Conservation (phyloP, 805 yeast species). For the Komagataella kurtzmanii region DNA sequence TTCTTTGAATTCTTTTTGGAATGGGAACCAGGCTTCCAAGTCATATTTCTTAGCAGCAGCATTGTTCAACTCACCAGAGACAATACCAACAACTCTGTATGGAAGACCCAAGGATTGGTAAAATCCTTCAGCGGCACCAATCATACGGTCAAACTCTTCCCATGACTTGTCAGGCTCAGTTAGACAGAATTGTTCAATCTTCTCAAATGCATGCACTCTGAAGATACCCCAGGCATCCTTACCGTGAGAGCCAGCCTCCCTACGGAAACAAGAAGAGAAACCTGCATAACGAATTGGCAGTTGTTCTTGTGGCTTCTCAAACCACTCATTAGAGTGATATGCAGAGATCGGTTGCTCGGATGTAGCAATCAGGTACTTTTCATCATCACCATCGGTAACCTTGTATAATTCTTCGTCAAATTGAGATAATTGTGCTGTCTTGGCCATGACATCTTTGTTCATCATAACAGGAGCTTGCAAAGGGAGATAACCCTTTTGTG, state of each 20-base stretch:
- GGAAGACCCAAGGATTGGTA: constrained; percentile 88
- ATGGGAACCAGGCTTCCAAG: constrained; percentile 99
- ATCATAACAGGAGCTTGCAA: constrained; percentile 99
- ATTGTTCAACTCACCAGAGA: constrained; percentile 95
- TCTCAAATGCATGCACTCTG: constrained; percentile 97
- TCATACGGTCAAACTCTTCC: constrained; percentile 96
- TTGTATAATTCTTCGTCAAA: constrained; percentile 97
- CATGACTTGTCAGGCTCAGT: constrained; percentile 98
- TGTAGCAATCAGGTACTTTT: constrained; percentile 94
- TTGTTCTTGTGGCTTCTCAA: constrained; percentile 93
- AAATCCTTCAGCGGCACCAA: constrained; percentile 79
- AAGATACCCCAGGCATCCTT: constrained; percentile 99
- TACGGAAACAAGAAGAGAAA: constrained; percentile 95
- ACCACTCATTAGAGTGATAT: constrained; percentile 96
- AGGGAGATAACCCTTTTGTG: constrained; percentile 69
- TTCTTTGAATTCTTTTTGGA: constrained; percentile 96
- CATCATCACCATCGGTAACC: constrained; percentile 94
- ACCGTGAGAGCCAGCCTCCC: constrained; percentile 99
- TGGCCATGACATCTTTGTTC: constrained; percentile 99
- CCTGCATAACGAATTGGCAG: constrained; percentile 96
- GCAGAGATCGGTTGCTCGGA: constrained; percentile 99
- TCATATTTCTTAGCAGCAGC: constrained; percentile 99
- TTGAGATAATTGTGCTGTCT: constrained; percentile 95
- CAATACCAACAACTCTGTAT: constrained; percentile 95
- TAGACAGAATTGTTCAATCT: constrained; percentile 90